phyloP scores from a whole-genome alignment of 1,139 yeast genomes.

The Diutina pseudorugosa region DNA sequence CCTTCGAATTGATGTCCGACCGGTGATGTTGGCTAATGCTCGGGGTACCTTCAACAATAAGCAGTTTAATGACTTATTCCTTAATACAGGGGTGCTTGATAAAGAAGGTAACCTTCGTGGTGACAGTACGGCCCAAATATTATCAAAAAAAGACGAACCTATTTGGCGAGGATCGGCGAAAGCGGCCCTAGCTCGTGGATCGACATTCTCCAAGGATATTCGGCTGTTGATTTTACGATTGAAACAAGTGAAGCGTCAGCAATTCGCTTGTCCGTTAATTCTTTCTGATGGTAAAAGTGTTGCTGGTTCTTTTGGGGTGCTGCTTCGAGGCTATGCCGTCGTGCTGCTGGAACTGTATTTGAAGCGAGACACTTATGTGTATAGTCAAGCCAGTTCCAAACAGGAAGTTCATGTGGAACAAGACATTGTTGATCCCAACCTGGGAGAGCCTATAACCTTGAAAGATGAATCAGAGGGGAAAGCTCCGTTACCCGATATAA shows the following conservation, averaged over 20 bases:
- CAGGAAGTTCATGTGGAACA: conserved; percentile 43
- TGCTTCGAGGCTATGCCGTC: conserved; percentile 63
- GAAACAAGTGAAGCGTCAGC: conserved; percentile 50
- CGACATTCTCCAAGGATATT: conserved; percentile 35
- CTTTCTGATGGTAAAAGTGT: conserved; percentile 25
- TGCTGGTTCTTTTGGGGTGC: conserved; percentile 41
- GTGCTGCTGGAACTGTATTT: conserved; percentile 37
- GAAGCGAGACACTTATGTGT: conserved; percentile 25
- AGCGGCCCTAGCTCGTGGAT: conserved; percentile 9
- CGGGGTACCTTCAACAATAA: conserved; percentile 32
- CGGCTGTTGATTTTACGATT: conserved; percentile 39
- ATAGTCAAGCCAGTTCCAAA: conserved; percentile 38
- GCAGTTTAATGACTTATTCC: conserved; percentile 45
- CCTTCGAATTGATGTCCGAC: conserved; percentile 40
- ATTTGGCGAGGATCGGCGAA: not conserved
- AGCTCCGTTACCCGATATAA: not conserved
- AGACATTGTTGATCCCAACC: conserved; percentile 8
- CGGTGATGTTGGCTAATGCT: conserved; percentile 39
- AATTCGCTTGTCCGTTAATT: conserved; percentile 45
- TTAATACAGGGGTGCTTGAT: conserved; percentile 26
- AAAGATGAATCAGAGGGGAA: not conserved
- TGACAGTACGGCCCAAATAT: conserved; percentile 5
- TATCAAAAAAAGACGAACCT: conserved; percentile 2
- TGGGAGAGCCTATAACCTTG: not conserved
- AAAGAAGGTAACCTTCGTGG: conserved; percentile 7